Base-by-base conservation (phyloP, 2,329 filamentous ascomycete species). In the Elsinoe ampelina region DNA sequence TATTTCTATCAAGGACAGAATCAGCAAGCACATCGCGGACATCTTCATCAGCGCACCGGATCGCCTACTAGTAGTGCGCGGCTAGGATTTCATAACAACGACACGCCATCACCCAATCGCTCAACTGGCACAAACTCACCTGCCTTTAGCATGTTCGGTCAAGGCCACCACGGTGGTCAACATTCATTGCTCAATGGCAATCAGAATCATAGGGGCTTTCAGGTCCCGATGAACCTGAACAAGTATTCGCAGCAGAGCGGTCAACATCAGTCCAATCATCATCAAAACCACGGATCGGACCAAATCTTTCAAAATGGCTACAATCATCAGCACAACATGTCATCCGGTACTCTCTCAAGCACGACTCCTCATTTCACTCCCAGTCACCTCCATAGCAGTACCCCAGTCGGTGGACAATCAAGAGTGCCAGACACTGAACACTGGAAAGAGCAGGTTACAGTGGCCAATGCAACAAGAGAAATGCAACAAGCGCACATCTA, bases 381-480 rank as follows among this genome's bases (percentile, higher is more conserved):
- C 30, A 75, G 73, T 57, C 80, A 82, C 63, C 68, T 83, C 47
- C 80, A 82, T 58, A 84, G 84, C 66, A 80, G 81, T 39, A 80
- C 79, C 7, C 76, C 80, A 5, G 71, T 72, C 45, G 76, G 75
- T 58, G 73, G 75, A n/a, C 78, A 82, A 22, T 77, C 75, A 61
- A 81, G 83, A 60, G 41, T 22, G 26, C 75, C 79, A n/a, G 75
- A 78, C 62, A 82, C 77, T 61, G 80, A 83, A 62, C 87, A 95
- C 71, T 97, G 91, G 91, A 84, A 86, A 61, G 86, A 93, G 67
- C 93, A 98, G 73, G 73, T 95, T 62, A 84, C 87, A 60, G 75
- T 91, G 65, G 86, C 85, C 61, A 87, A 91, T 62, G 86, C 89
- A 61, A 83, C 88, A 43, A 75, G 80, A 57, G 65, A 88, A 80